A percentile compares a stretch with the other conserved stretches of the same genome.
Conservation (phyloP, 148 eudicot genomes). For the Arbutus unedo region DNA sequence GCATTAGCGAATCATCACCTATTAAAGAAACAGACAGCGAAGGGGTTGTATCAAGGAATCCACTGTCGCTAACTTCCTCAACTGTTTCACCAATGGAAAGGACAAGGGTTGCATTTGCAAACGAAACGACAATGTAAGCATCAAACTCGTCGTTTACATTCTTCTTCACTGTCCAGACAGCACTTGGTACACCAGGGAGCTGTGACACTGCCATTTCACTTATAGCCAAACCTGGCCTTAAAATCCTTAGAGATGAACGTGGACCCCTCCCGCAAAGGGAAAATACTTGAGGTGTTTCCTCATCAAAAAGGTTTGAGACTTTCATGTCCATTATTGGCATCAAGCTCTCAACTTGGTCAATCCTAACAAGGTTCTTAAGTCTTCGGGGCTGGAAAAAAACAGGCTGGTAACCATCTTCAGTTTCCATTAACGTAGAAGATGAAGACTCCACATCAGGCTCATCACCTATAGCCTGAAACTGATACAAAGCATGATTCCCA, state of each 20-base stretch:
- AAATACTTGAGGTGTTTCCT: conserved; percentile 95
- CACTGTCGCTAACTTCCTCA: conserved; percentile 98
- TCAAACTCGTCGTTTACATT: conserved; percentile 93
- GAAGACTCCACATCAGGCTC: conserved; percentile 92
- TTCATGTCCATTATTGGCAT: conserved; percentile 99
- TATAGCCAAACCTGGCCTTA: conserved; percentile 90
- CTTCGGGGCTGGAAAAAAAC: conserved; percentile 83
- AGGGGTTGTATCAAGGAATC: conserved; percentile 95
- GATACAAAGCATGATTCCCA: conserved; percentile 95
- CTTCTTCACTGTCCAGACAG: conserved; percentile 98
- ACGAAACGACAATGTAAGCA: conserved; percentile 95
- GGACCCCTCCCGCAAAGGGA: conserved; percentile 96
- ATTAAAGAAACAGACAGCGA: conserved; percentile 93
- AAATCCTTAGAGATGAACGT: conserved; percentile 78
- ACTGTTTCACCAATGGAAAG: conserved; percentile 98
- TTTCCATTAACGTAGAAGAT: conserved; percentile 73
- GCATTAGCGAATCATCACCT: conserved; percentile 98
- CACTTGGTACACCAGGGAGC: conserved; percentile 95
- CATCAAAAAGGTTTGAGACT: conserved; percentile 82
- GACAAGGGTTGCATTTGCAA: conserved; percentile 98
- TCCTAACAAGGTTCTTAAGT: conserved; percentile 81
- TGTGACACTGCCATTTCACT: conserved; percentile 96
- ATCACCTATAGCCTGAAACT: conserved; percentile 97
- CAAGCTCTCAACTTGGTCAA: conserved; percentile 93
- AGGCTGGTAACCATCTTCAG: conserved; percentile 91